A percentile compares a stretch with the other conserved stretches of the same genome.
Evolutionary conservation across 805 yeast species (phyloP).

Genomic region (Phaffomyces thermotolerans): DNA sequence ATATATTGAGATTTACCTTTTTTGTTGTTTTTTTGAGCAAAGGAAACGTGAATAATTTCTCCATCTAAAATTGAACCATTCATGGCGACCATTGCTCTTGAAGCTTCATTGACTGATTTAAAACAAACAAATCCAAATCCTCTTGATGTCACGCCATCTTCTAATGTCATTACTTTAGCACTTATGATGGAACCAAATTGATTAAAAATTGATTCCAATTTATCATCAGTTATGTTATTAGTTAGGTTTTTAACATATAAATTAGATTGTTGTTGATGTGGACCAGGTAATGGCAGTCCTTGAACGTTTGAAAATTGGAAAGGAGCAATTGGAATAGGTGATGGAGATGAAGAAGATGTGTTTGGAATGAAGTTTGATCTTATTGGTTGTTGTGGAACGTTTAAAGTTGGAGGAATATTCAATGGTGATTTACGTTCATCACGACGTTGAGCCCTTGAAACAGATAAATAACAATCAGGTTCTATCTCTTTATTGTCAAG

Average conservation of each 20-base stretch:
- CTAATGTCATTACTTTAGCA: conserved; percentile 43
- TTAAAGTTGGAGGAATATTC: conserved; percentile 3
- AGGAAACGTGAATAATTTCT: conserved; percentile 52
- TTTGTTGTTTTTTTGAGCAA: conserved; percentile 68
- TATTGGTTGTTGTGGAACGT: background rate
- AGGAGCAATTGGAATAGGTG: background rate
- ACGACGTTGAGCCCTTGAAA: conserved; percentile 42
- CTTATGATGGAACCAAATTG: conserved; percentile 43
- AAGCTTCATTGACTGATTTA: conserved; percentile 53
- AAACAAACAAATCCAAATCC: conserved; percentile 79
- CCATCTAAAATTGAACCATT: conserved; percentile 49
- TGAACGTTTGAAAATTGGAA: background rate
- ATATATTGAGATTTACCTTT: conserved; percentile 20
- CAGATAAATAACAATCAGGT: conserved; percentile 22
- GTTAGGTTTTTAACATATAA: conserved; percentile 61
- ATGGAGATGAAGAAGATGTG: background rate
- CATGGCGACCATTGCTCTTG: conserved; percentile 57
- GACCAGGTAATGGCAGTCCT: conserved; percentile 33
- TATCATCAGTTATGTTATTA: conserved; percentile 42
- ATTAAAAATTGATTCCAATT: conserved; percentile 33
- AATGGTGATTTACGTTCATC: conserved; percentile 19
- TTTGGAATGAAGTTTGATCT: no score
- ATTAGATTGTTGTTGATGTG: conserved; percentile 55
- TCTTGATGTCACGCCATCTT: conserved; percentile 36
- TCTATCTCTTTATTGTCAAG: conserved; percentile 38